Conservation (phyloP, 163 green algal species). For the Trebouxia gelatinosa region DNA sequence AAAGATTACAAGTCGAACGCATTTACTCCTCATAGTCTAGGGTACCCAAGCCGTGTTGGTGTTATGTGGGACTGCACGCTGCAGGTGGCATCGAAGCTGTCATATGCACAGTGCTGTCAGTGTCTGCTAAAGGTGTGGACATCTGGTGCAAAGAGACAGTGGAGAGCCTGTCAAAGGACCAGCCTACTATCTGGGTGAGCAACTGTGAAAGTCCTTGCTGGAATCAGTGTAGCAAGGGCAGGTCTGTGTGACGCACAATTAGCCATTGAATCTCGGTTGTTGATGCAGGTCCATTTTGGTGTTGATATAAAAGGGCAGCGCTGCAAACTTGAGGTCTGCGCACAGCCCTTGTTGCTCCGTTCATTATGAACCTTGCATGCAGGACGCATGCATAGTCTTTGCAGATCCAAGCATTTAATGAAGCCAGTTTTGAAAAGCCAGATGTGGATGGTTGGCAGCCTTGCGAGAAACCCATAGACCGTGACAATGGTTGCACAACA, state of each 20-base stretch:
- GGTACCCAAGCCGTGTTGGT: too few species aligned
- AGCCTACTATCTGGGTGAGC: conserved; percentile 3
- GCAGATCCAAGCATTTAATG: conserved; percentile 23
- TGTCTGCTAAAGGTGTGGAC: neutral
- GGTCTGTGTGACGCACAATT: too few species aligned
- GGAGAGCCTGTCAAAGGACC: neutral
- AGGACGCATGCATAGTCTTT: neutral
- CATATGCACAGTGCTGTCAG: conserved; percentile 1
- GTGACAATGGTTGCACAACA: neutral
- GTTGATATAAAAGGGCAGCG: neutral
- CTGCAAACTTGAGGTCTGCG: conserved; percentile 23
- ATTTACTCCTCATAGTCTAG: neutral
- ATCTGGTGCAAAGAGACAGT: neutral
- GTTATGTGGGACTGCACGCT: too few species aligned
- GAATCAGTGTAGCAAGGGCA: neutral
- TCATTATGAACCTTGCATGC: neutral
- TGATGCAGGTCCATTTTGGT: conserved; percentile 28
- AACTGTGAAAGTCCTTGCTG: neutral
- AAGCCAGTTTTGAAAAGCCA: conserved; percentile 23
- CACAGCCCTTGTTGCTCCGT: neutral
- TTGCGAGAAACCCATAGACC: conserved; percentile 3
- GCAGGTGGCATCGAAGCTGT: neutral
- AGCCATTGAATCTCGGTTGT: neutral
- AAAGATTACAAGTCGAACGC: neutral
- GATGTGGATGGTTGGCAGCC: conserved; percentile 21